Conservation (phyloP, 345 rosid genomes). For the Noccaea bulbosa region DNA sequence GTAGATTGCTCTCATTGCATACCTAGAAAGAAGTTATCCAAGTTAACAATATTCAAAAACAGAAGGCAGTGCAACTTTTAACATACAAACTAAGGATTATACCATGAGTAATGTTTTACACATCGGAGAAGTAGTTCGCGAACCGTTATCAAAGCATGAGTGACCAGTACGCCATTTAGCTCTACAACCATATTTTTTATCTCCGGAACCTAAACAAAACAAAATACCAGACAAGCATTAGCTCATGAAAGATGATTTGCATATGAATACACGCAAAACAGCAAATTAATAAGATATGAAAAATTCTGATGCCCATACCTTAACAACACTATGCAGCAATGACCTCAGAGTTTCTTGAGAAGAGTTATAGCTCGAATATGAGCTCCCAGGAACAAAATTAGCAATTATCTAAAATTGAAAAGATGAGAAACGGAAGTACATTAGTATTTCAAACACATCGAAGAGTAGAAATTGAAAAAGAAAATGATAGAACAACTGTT, state of each 20-base stretch:
- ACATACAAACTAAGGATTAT: constrained; percentile 24
- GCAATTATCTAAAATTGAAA: constrained; percentile 61
- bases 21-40: constrained; percentile 55
- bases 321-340: constrained; percentile 86
- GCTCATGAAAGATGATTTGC: constrained; percentile 22
- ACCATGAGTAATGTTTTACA: constrained; percentile 96
- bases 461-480: constrained; percentile 15
- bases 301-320: constrained; percentile 54
- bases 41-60: constrained; percentile 21
- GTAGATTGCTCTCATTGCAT: constrained; percentile 88
- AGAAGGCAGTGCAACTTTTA: not conserved
- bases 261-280: constrained; percentile 29
- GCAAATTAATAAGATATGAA: constrained; percentile 28
- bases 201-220: constrained; percentile 71
- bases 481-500: constrained; percentile 28
- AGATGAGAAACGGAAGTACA: constrained; percentile 33
- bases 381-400: constrained; percentile 83
- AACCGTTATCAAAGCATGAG: constrained; percentile 86
- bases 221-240: constrained; percentile 27
- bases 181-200: constrained; percentile 86
- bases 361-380: constrained; percentile 86
- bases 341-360: constrained; percentile 89
- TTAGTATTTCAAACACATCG: constrained; percentile 28
- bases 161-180: constrained; percentile 89
- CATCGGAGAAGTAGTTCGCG: constrained; percentile 76